Percentiles rank a stretch among this genome's conserved stretches.
Evolutionary conservation across 2,329 filamentous ascomycete species (phyloP).

Genomic region (Sporothrix pseudoabietina): DNA sequence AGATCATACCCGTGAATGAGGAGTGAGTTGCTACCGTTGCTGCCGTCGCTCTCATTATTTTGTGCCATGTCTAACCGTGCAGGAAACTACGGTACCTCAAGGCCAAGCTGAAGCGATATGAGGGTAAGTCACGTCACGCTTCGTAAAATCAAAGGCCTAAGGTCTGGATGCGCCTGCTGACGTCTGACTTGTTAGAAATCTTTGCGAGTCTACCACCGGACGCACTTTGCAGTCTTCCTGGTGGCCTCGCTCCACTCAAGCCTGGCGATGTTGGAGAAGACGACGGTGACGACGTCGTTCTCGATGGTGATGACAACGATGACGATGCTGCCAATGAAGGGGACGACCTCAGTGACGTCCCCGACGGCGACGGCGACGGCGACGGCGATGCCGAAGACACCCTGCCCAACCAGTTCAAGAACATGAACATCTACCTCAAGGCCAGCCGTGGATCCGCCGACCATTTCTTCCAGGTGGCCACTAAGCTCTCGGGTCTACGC

Average conservation of each 20-base stretch:
- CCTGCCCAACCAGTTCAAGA: slow-evolving; percentile 29
- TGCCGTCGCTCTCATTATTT: background rate
- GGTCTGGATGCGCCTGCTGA: too few species aligned
- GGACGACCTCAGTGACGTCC: background rate
- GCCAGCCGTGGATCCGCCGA: slow-evolving; percentile 44
- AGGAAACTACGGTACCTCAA: slow-evolving; percentile 32
- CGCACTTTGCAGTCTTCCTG: background rate
- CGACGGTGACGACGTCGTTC: background rate
- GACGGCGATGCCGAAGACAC: slow-evolving; percentile 22
- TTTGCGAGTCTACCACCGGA: slow-evolving; percentile 24
- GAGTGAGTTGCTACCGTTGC: slow-evolving; percentile 26
- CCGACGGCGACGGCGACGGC: background rate
- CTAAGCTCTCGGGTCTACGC: slow-evolving; percentile 40
- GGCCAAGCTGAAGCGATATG: slow-evolving; percentile 29
- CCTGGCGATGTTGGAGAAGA: background rate
- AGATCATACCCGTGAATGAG: slow-evolving; percentile 33
- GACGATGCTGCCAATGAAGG: slow-evolving; percentile 10
- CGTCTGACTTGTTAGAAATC: slow-evolving; percentile 22
- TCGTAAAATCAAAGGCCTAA: background rate
- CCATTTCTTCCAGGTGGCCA: slow-evolving; percentile 44
- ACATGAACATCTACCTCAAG: slow-evolving; percentile 39
- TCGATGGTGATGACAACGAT: background rate
- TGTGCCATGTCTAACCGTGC: background rate
- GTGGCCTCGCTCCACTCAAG: background rate
- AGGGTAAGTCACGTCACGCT: slow-evolving; percentile 20